Base-by-base conservation (phyloP, 305 asterid species). In the Solanum chacoense region DNA sequence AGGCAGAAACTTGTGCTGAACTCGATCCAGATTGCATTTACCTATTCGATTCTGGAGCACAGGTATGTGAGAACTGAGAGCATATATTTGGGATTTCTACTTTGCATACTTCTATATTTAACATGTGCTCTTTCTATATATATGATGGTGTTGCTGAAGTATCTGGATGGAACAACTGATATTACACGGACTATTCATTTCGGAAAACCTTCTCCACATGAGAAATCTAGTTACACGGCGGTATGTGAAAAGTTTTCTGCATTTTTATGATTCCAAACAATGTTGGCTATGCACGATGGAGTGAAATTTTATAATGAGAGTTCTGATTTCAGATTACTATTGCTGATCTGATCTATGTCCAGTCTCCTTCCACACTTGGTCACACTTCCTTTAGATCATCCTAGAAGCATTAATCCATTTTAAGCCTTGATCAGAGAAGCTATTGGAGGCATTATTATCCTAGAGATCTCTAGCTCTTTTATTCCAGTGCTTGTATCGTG, bases 121-220 rank as follows among this genome's bases (percentile, higher is more conserved):
- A 74, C 80, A 59, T 67, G 50, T 38, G 11, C 84, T 88, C 88
- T 88, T 88, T 76, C 87, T 71, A 38, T 8, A 45, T 85, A 91
- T 29, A 84, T 86, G 87, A 74, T 38, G 73, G 87, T 91, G 79
- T 90, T 69, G 87, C 89, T 93, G 79, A 89, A 97, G 99, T 97
- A 96, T 91, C 91, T 95, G 89, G 99, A 97, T 91, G 99, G 99
- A 92, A 96, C 99, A 93, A 96, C 99, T 80, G 99, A 97, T 92
- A 96, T 97, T 89, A 96, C 99, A 28, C 92, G 99, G 93, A 97
- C 99, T 50, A 97, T 95, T 77, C 99, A 97, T 93, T 97, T 96
- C 87, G 99, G 99, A 88, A 93, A 94, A 84, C 98, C 99, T 88
- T 92, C 98, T 29, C 74, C 94, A 76, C 99, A 97, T 92, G 99